These are phyloP conservation scores for Zoysia matrella DNA, from an alignment of 202 grass and related monocot genomes.

Conservation along the genomic window DNA sequence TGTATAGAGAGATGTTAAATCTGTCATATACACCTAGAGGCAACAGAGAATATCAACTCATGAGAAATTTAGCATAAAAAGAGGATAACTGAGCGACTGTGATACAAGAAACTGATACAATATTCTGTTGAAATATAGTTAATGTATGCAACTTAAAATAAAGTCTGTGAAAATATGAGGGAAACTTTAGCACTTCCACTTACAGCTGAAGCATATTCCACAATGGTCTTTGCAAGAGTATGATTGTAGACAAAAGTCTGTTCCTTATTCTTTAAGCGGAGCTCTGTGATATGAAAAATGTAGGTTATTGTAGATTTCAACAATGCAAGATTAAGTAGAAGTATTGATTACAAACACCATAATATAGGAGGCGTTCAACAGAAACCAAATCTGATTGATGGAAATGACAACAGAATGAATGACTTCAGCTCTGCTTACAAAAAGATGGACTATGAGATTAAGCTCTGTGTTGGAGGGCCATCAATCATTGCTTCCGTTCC, in stretches of 20 bases:
- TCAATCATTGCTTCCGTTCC: slow-evolving; percentile 14
- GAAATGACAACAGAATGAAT: slow-evolving; percentile 20
- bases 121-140: background rate
- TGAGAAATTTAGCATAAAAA: slow-evolving; percentile 22
- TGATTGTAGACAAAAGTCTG: slow-evolving; percentile 61
- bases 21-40: slow-evolving; percentile 81
- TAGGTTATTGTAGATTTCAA: slow-evolving; percentile 14
- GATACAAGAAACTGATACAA: background rate
- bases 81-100: background rate
- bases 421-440: background rate
- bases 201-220: slow-evolving; percentile 95
- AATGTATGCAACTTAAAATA: background rate
- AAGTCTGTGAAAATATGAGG: background rate
- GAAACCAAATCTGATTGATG: background rate
- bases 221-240: slow-evolving; percentile 75
- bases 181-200: slow-evolving; percentile 28
- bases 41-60: slow-evolving; percentile 21
- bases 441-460: background rate
- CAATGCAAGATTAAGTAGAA: slow-evolving; percentile 9
- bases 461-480: background rate
- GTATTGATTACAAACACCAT: background rate
- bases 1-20: slow-evolving; percentile 77
- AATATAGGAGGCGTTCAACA: background rate
- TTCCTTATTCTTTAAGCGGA: slow-evolving; percentile 40
- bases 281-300: slow-evolving; percentile 52